Base-by-base conservation (phyloP, 2,329 filamentous ascomycete species). In the Pseudocercospora cruenta region DNA sequence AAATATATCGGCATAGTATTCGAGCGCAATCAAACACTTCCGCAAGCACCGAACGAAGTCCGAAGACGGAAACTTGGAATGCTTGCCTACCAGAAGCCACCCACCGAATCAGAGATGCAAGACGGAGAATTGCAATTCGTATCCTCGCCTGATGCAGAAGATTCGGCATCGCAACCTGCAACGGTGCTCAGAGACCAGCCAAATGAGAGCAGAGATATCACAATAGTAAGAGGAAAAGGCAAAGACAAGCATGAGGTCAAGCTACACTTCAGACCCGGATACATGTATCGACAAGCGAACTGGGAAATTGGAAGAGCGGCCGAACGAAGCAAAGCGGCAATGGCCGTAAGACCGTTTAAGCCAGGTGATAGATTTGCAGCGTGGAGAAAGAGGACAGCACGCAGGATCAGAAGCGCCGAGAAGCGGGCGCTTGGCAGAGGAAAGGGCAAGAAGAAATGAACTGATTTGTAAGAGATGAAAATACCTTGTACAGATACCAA, bases 1-100 rank as follows among this genome's bases (percentile, higher is more conserved):
- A 92, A 96, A 79, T 99, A 94, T 84, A 99, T 99, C 75, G 95
- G 95, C 68, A 91, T 99, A 21, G 91, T 91, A 36, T 94, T 97
- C 79, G 86, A 94, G 78, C 92, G 93, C 76, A 84, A 89, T 16
- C 92, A 96, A 74, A 88, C 84, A 33, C 87, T 99, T 1, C 95
- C 95, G 0, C 88, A 91, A 75, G 90, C 92, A 0, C 81, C 80
- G 26, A 90, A 94, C 77, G 90, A 90, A 3, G 87, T 91, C 68
- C 88, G 92, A 63, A 87, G 89, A 74, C 87, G 95, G 71, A 86
- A 88, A 60, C 84, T 99, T 67, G 91, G 91, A 73, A 90, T 96
- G 86, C 83, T 89, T 4, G 86, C 84, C 31, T 82, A 85, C 21
- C 72, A 75, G 16, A 76, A 77, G 68, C 70, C 76, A 14, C 31